These are phyloP conservation scores for Chlamydomonas sphaeroides DNA, from an alignment of 139 green algal species.

Conservation along the genomic window DNA sequence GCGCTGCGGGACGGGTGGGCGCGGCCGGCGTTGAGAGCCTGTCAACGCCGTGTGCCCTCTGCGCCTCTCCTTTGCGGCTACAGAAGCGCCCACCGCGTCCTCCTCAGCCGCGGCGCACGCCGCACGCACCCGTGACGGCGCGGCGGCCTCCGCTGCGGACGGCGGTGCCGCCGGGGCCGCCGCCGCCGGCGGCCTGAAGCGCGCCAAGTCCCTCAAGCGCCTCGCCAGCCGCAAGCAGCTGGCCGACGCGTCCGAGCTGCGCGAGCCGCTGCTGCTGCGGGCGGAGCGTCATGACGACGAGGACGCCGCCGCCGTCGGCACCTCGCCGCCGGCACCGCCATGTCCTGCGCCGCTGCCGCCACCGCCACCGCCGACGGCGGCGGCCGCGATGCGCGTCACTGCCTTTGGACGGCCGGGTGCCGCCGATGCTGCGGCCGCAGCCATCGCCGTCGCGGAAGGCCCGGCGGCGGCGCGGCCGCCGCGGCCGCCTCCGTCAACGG, in stretches of 20 bases:
- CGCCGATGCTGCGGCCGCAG: not conserved
- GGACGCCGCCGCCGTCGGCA: too few relatives aligned
- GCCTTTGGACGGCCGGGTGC: constrained; percentile 8
- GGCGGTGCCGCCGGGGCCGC: too few relatives aligned
- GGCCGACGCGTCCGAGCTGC: not conserved
- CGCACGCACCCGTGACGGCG: too few relatives aligned
- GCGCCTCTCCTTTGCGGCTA: too few relatives aligned
- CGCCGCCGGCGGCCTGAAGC: not conserved
- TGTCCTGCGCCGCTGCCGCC: not conserved
- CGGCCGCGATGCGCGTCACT: too few relatives aligned
- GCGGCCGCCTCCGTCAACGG: not conserved
- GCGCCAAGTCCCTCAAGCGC: not conserved
- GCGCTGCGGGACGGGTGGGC: too few relatives aligned
- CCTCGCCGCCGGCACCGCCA: not conserved
- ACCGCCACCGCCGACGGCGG: not conserved
- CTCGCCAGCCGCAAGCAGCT: not conserved
- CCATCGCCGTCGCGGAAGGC: not conserved
- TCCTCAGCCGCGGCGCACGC: too few relatives aligned
- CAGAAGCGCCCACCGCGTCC: too few relatives aligned
- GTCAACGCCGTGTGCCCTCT: too few relatives aligned
- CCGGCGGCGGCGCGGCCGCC: not conserved
- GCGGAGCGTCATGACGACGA: not conserved
- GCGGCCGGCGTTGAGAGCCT: too few relatives aligned
- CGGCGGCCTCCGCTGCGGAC: too few relatives aligned
- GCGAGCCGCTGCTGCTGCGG: not conserved